These are phyloP conservation scores for Trichosporon sp. DNA, from an alignment of 1,284 basidiomycete genomes.

Conservation along the genomic window DNA sequence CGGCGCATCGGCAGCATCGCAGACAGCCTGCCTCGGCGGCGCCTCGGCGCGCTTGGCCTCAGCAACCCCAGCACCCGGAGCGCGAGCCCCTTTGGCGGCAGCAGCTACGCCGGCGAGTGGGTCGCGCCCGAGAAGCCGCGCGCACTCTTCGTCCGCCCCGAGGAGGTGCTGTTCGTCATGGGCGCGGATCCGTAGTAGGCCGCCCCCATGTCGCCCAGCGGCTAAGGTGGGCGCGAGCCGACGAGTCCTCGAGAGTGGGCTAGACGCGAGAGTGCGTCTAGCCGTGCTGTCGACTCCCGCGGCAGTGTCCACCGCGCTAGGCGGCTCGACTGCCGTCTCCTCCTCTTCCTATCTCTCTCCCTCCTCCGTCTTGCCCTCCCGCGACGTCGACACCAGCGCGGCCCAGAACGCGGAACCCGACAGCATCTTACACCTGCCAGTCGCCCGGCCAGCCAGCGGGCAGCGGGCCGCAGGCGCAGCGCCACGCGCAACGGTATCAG, in stretches of 20 bases:
- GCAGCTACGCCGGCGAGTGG: conserved; percentile 12
- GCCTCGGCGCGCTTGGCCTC: not conserved
- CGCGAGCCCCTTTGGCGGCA: conserved; percentile 17
- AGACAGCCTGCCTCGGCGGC: conserved; percentile 15
- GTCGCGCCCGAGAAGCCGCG: conserved; percentile 24
- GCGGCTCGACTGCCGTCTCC: not conserved
- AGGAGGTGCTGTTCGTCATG: conserved; percentile 41
- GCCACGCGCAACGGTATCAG: not conserved
- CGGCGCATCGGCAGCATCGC: conserved; percentile 27
- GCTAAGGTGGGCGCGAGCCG: not conserved
- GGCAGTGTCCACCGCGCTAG: not conserved
- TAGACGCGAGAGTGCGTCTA: not conserved
- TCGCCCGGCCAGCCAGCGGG: not conserved
- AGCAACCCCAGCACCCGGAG: not conserved
- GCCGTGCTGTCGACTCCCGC: not conserved
- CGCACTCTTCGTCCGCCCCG: conserved; percentile 40
- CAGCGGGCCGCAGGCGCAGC: not conserved
- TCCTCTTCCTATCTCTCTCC: not conserved
- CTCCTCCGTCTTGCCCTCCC: not conserved
- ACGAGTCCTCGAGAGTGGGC: not conserved
- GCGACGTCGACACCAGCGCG: not conserved
- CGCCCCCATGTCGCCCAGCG: not conserved
- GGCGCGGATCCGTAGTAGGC: conserved; percentile 29
- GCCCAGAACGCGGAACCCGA: not conserved
- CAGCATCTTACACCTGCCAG: not conserved